Evolutionary conservation across 352 stramenopile genomes (phyloP), one percentile per base, ranked within the genome.

Genomic region (Phytophthora syringae): DNA sequence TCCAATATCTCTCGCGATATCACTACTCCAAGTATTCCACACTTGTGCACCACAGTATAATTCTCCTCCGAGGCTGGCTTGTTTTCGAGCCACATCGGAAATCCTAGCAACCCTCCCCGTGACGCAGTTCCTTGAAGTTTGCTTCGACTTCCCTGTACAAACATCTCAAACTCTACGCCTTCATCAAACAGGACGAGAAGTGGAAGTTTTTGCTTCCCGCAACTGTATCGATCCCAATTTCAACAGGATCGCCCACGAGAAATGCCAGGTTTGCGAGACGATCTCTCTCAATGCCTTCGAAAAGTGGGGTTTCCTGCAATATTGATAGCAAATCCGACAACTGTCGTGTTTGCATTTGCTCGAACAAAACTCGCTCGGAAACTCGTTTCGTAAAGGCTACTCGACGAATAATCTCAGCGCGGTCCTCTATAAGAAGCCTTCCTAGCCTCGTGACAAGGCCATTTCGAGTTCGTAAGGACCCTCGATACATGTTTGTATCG

Each of bases 391-490:
- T 62, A 48, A 70, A 79, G 1, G 68, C 58, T 5, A 72, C 68
- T 18, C 68, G 72, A 27, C 72, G 72, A 44, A 77, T 60, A 15
- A 70, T 52, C 21, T 79, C 72, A 13, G 68, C 72, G n/a, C 68
- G 72, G 45, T 77, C 68, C 28, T 79, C 72, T 13, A 77, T 43
- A 1, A 77, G 47, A 30, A 77, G 43, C 20, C 72, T 65, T 5
- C 62, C 58, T 15, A 64, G 27, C 15, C 68, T 39, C 20, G 62
- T 62, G 6, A 77, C 43, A 20, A 77, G 25, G 1, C 40, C 54
- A 24, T 37, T 65, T 0, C 68, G 70, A 7, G 59, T 21, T 25
- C 49, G 67, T 7, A 47, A 32, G 20, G 47, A 58, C 2, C 30
- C 49, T 9, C 40, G 48, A 61, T 53, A 61, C 32, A 65, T 21